Evolutionary conservation across 805 yeast species (phyloP), one percentile per base, ranked within the genome.

Genomic region (Candida michaelii): DNA sequence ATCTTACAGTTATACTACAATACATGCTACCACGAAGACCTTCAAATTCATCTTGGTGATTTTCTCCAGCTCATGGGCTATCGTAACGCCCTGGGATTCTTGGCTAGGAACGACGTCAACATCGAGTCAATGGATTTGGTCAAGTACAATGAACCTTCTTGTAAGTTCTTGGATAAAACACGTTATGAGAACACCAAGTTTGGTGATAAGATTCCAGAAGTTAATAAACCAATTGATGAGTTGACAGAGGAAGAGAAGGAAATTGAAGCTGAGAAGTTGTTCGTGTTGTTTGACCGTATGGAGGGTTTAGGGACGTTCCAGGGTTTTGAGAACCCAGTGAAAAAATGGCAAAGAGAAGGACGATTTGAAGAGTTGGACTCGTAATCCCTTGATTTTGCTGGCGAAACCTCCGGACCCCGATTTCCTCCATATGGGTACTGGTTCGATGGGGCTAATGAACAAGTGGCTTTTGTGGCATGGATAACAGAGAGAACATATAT

Each of bases 201-300:
- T 6, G 29, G 14, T 3, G 29, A 21, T 23, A 5, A 9, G 3
- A 13, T 34, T 4, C 29, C 27, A 5, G n/a, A n/a, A n/a, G 21
- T 17, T 7, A 13, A 3, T 4, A 13, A 21, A 18, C 30, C 12
- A 9, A 3, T 33, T 19, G 9, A 39, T 13, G 61, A 55, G 2
- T 59, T 70, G 63, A 61, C 72, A 1, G 61, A 60, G 7, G 73
- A 66, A 38, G 76, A 72, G 43, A 70, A 72, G 50, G 71, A 65
- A 47, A 50, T 49, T 6, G 76, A 72, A 46, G 76, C 76, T 2
- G 77, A 72, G 40, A 60, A 69, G 45, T 47, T 72, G 43, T 71
- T 68, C 51, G 62, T 58, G 4, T 40, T 69, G 5, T 69, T 72
- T 46, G 74, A 69, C 34, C 51, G 74, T 49, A 62, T 69, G 58